These are phyloP conservation scores for Sugiyamaella novakii DNA, from an alignment of 1,139 yeast genomes.

Conservation along the genomic window DNA sequence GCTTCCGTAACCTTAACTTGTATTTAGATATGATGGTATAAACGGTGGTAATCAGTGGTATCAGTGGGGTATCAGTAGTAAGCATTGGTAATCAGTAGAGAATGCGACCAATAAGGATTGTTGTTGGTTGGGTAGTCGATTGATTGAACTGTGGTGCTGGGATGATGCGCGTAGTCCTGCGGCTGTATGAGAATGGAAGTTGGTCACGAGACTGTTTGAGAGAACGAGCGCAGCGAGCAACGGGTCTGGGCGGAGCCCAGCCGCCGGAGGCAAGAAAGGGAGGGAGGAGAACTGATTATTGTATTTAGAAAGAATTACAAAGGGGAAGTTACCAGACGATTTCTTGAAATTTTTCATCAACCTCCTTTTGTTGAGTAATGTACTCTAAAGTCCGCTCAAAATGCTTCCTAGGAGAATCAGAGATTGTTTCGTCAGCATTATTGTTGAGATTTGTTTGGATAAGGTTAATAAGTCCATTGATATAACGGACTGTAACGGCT, in stretches of 20 bases:
- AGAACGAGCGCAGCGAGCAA: not conserved
- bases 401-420: constrained; percentile 50
- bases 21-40: too few relatives aligned
- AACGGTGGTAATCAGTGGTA: too few relatives aligned
- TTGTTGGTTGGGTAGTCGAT: too few relatives aligned
- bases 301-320: too few relatives aligned
- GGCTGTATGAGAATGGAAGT: too few relatives aligned
- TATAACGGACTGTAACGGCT: constrained; percentile 68
- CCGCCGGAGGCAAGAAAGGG: not conserved
- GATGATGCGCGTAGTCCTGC: too few relatives aligned
- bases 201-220: too few relatives aligned
- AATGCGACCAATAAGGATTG: too few relatives aligned
- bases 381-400: constrained; percentile 70
- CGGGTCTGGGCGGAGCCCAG: not conserved
- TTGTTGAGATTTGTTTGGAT: constrained; percentile 70
- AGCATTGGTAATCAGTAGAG: too few relatives aligned
- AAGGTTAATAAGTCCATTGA: constrained; percentile 83
- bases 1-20: too few relatives aligned
- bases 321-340: constrained; percentile 41
- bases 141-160: too few relatives aligned
- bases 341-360: constrained; percentile 64
- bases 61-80: too few relatives aligned
- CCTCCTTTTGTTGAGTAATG: constrained; percentile 64
- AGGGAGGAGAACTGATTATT: not conserved
- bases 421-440: constrained; percentile 40